Base-by-base conservation (phyloP, 164 flowering plant genomes). In the Vitis rotundifolia region DNA sequence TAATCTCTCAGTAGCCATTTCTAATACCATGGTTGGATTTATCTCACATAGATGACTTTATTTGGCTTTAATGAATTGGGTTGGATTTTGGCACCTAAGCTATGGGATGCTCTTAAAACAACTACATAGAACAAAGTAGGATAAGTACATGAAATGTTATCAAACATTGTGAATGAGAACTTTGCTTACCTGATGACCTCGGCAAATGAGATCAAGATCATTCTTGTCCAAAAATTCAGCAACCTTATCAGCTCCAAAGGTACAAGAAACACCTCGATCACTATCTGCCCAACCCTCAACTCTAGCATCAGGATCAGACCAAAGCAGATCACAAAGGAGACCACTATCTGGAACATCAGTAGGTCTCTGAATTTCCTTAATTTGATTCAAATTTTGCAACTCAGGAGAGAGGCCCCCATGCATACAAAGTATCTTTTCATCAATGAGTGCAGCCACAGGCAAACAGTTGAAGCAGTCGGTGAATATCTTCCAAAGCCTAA, bases 331-430 rank as follows among this genome's bases (percentile, higher is more conserved):
- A 57, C 89, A 86, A 16, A 86, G 74, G n/a, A 86, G 87, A 63
- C 89, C 89, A 60, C 15, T 63, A 64, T 86, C 89, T 9, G 89
- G 89, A 64, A 86, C 74, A 47, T 84, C 89, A 15, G 84, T 82
- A 19, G 89, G 89, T 71, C 89, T 83, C 37, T 63, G 71, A 68
- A 86, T 63, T 64, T 82, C 79, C 71, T 56, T 77, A 48, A 86
- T 83, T 69, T 86, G 89, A 68, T 76, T 78, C 68, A 83, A 53
- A 59, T 74, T 76, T 10, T 79, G 15, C 76, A 86, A 64, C 54
- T 86, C 87, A 11, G 87, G 87, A 26, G 89, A 86, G 19, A 86
- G 76, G 5, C 89, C 89, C 12, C 89, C 89, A 64, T 86, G 89
- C 89, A 86, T 86, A 59, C 85, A 84, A 9, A 86, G 80, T 61